phyloP scores from a whole-genome alignment of 2,329 filamentous ascomycete genomes.

The Cytospora piceicola region DNA sequence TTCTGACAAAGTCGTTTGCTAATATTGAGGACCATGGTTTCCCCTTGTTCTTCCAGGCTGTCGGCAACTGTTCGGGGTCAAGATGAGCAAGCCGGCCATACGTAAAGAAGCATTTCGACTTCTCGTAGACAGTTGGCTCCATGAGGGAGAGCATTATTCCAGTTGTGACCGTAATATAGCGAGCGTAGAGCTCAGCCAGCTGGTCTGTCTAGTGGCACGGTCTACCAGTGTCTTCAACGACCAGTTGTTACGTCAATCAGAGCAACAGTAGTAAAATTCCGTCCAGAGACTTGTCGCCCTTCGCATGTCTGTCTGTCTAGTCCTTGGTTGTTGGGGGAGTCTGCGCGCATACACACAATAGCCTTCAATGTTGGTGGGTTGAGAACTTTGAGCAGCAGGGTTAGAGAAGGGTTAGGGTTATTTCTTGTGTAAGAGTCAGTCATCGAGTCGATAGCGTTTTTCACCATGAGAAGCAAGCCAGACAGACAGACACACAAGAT shows the following conservation, averaged over 20 bases:
- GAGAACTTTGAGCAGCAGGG: slow-evolving; percentile 2
- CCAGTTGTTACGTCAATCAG: not conserved
- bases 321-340: not conserved
- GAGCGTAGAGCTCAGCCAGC: not conserved
- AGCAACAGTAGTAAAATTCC: not conserved
- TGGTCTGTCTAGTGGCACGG: not conserved
- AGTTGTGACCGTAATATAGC: not conserved
- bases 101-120: slow-evolving; percentile 74
- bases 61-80: slow-evolving; percentile 70
- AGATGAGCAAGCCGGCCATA: slow-evolving; percentile 71
- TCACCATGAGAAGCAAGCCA: not conserved
- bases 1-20: slow-evolving; percentile 69
- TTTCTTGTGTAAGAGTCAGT: not conserved
- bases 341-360: not conserved
- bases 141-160: slow-evolving; percentile 49
- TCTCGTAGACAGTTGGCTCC: slow-evolving; percentile 53
- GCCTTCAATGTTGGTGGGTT: not conserved
- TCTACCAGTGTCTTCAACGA: not conserved
- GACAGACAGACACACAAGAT: too few relatives aligned
- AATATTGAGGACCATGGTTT: slow-evolving; percentile 76
- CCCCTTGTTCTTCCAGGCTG: slow-evolving; percentile 71
- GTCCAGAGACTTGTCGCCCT: not conserved
- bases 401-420: not conserved
- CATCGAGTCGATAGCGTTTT: not conserved
- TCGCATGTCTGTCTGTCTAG: too few relatives aligned